These are phyloP conservation scores for Colletotrichum aenigma DNA, from an alignment of 2,329 filamentous ascomycete species.

Conservation along the genomic window DNA sequence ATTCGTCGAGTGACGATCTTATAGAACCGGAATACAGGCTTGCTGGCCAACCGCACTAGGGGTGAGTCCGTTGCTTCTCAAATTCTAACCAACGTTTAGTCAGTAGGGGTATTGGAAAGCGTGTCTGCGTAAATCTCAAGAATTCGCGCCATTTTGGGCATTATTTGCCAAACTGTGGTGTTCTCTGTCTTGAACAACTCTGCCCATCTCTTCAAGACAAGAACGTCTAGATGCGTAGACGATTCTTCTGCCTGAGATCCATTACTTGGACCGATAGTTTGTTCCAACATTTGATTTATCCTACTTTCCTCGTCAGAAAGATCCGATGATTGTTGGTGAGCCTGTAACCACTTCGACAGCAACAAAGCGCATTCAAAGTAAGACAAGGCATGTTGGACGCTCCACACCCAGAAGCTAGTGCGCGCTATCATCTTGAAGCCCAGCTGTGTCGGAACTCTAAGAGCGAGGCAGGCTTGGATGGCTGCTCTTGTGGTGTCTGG, in stretches of 20 bases:
- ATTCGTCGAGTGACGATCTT: neutral
- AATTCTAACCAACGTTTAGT: accelerated
- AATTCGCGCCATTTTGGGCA: neutral
- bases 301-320: neutral
- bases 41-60: neutral
- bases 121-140: conserved; percentile 2
- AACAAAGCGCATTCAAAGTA: neutral
- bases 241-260: neutral
- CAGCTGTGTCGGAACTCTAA: neutral
- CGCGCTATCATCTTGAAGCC: neutral
- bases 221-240: neutral
- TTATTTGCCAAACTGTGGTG: neutral
- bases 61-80: neutral
- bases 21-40: neutral
- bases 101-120: neutral
- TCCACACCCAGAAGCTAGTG: neutral
- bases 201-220: neutral
- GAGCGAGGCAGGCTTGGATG: neutral
- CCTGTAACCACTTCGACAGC: neutral
- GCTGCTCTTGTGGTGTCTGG: neutral
- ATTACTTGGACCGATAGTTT: neutral
- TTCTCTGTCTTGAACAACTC: neutral
- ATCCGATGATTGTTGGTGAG: neutral
- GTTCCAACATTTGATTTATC: neutral
- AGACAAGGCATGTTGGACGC: neutral